Conservation (phyloP, 768 basidiomycete species). For the Lepiota brunneoincarnata region DNA sequence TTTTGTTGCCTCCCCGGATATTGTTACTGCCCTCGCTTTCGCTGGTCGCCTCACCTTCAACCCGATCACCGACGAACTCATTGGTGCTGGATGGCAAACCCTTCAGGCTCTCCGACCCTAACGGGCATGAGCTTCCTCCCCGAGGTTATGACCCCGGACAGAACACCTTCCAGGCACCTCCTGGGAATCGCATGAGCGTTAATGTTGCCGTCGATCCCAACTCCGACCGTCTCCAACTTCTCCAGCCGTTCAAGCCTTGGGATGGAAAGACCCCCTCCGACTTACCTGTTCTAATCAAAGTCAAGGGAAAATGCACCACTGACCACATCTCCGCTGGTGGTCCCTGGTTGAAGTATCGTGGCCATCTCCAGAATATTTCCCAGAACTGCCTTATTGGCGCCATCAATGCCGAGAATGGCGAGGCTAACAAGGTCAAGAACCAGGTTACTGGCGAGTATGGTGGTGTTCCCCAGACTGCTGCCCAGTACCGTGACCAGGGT, state of each 20-base stretch:
- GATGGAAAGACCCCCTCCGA: slow-evolving; percentile 89
- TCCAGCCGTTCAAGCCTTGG: slow-evolving; percentile 89
- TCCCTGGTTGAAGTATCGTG: slow-evolving; percentile 99
- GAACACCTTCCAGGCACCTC: slow-evolving; percentile 96
- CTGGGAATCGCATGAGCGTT: slow-evolving; percentile 78
- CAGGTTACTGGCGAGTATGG: slow-evolving; percentile 83
- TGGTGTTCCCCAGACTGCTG: slow-evolving; percentile 81
- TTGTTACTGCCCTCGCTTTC: slow-evolving; percentile 97
- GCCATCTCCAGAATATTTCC: slow-evolving; percentile 97
- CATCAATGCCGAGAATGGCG: slow-evolving; percentile 91
- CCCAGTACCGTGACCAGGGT: slow-evolving; percentile 84
- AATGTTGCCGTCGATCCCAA: slow-evolving; percentile 81
- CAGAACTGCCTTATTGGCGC: slow-evolving; percentile 98
- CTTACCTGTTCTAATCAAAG: slow-evolving; percentile 96
- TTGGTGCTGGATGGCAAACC: slow-evolving; percentile 89
- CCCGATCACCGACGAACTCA: slow-evolving; percentile 88
- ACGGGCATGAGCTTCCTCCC: slow-evolving; percentile 91
- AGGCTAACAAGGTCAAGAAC: slow-evolving; percentile 96
- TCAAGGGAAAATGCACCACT: slow-evolving; percentile 98
- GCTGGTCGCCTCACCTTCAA: slow-evolving; percentile 95
- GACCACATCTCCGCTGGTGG: slow-evolving; percentile 98
- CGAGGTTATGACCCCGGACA: slow-evolving; percentile 95
- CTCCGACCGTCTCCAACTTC: slow-evolving; percentile 87
- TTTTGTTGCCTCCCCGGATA: slow-evolving; percentile 89
- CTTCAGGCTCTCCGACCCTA: slow-evolving; percentile 95